These are phyloP conservation scores for Adiantum capillusveneris DNA, from an alignment of 75 land plant genomes.

Conservation along the genomic window DNA sequence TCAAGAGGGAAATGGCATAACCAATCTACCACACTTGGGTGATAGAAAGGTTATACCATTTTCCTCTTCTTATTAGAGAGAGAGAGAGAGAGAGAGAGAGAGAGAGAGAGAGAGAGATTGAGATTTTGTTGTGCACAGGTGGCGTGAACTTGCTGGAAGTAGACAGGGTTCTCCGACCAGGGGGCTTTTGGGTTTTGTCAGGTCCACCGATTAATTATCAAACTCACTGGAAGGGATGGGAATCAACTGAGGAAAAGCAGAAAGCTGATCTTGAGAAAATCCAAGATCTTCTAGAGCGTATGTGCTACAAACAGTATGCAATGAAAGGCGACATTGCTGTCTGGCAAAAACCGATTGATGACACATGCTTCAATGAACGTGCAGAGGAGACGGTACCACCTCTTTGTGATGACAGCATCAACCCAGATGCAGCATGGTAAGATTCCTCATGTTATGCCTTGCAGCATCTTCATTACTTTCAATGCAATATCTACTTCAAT, in stretches of 20 bases:
- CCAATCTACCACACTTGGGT: too few relatives aligned
- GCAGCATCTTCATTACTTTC: background rate
- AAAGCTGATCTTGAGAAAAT: conserved; percentile 36
- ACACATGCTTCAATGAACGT: conserved; percentile 33
- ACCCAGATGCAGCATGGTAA: conserved; percentile 48
- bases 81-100: too few relatives aligned
- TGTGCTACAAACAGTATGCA: conserved; percentile 26
- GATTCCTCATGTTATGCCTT: background rate
- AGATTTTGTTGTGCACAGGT: too few relatives aligned
- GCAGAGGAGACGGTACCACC: conserved; percentile 30
- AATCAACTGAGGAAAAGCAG: conserved; percentile 45
- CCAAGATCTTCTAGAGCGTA: conserved; percentile 16
- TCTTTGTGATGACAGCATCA: conserved; percentile 42
- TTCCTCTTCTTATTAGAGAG: too few relatives aligned
- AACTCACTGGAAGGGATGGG: conserved; percentile 48
- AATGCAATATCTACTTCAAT: background rate
- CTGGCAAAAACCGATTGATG: conserved; percentile 31
- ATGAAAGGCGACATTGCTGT: conserved; percentile 26
- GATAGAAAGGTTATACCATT: too few relatives aligned
- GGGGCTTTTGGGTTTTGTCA: conserved; percentile 69
- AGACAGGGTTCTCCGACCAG: conserved; percentile 47
- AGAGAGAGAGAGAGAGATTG: too few relatives aligned
- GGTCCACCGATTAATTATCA: conserved; percentile 56
- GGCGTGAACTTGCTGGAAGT: conserved; percentile 35
- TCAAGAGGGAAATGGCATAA: too few relatives aligned